phyloP scores from a whole-genome alignment of 805 yeast genomes.

The Wickerhamomyces strasburgensis region DNA sequence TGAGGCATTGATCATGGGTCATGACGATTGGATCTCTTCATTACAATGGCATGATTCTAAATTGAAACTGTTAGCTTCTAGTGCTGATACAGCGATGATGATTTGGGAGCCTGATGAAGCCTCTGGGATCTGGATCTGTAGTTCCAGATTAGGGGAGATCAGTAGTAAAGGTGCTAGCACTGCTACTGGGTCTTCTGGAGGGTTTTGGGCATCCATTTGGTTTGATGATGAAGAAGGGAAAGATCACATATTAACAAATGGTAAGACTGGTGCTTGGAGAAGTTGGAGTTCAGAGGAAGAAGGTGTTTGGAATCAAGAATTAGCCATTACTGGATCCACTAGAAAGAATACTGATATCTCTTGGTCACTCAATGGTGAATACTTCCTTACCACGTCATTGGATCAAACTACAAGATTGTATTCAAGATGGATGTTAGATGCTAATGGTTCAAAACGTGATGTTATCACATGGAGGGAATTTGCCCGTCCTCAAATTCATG shows the following conservation, averaged over 20 bases:
- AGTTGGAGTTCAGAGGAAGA: constrained; percentile 48
- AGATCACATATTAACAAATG: constrained; percentile 69
- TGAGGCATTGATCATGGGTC: constrained; percentile 95
- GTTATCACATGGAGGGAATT: constrained; percentile 74
- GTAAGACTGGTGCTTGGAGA: constrained; percentile 92
- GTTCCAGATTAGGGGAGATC: constrained; percentile 79
- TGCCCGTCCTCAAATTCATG: constrained; percentile 97
- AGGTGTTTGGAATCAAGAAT: constrained; percentile 36
- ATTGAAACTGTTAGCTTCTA: constrained; percentile 66
- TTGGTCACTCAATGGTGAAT: constrained; percentile 68
- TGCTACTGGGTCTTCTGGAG: constrained; percentile 92
- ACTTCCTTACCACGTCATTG: constrained; percentile 69
- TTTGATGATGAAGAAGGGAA: constrained; percentile 33
- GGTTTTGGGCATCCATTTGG: constrained; percentile 73
- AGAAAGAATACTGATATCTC: constrained; percentile 70
- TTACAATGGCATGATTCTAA: constrained; percentile 67
- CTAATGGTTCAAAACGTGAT: constrained; percentile 27
- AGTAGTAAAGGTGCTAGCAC: constrained; percentile 96
- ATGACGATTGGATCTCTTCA: constrained; percentile 95
- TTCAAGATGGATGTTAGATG: constrained; percentile 50
- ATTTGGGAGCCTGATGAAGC: constrained; percentile 85
- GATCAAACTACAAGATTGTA: constrained; percentile 92
- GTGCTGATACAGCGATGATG: constrained; percentile 92
- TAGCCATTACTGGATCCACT: constrained; percentile 74
- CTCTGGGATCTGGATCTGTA: constrained; percentile 88